Conservation (phyloP, 495 filamentous ascomycete species). For the Staphylotrichum tortipilum region DNA sequence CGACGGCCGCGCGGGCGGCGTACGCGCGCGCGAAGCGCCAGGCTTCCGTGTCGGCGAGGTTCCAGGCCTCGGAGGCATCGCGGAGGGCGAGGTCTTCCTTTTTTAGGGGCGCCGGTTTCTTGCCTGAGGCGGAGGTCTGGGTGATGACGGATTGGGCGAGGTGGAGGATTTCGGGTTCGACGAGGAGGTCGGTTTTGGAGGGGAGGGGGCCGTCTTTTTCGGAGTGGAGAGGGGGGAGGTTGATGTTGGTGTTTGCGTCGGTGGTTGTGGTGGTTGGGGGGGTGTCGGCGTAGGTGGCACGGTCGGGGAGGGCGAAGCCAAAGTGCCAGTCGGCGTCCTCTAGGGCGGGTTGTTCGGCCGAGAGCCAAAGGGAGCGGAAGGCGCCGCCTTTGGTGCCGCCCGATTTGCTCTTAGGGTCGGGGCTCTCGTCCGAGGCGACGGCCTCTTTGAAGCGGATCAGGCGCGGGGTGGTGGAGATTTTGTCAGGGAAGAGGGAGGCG, state of each 20-base stretch:
- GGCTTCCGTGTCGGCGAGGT: slow-evolving; percentile 81
- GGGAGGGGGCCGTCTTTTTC: slow-evolving; percentile 40
- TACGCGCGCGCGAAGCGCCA: slow-evolving; percentile 85
- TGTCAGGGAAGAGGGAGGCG: slow-evolving; percentile 54
- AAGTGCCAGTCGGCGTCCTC: slow-evolving; percentile 79
- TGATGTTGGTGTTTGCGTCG: neutral
- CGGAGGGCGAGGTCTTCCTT: slow-evolving; percentile 34
- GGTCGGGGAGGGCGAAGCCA: slow-evolving; percentile 68
- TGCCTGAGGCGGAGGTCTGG: slow-evolving; percentile 21
- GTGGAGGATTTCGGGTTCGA: slow-evolving; percentile 56
- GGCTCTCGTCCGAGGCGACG: slow-evolving; percentile 63
- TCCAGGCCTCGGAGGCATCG: slow-evolving; percentile 79
- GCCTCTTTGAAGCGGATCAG: slow-evolving; percentile 71
- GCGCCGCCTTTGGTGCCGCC: neutral
- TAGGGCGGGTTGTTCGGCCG: slow-evolving; percentile 57
- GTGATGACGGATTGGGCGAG: slow-evolving; percentile 49
- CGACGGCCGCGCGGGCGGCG: slow-evolving; percentile 47
- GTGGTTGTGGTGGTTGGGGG: slow-evolving; percentile 37
- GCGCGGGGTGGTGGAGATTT: slow-evolving; percentile 52
- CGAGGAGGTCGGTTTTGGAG: slow-evolving; percentile 38
- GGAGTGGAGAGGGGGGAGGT: slow-evolving; percentile 25
- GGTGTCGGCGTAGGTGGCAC: slow-evolving; percentile 27
- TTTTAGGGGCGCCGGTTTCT: slow-evolving; percentile 16
- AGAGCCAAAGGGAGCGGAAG: slow-evolving; percentile 66
- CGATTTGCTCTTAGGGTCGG: slow-evolving; percentile 21